Base-by-base conservation (phyloP, 768 basidiomycete species). In the Royoungia palumana region DNA sequence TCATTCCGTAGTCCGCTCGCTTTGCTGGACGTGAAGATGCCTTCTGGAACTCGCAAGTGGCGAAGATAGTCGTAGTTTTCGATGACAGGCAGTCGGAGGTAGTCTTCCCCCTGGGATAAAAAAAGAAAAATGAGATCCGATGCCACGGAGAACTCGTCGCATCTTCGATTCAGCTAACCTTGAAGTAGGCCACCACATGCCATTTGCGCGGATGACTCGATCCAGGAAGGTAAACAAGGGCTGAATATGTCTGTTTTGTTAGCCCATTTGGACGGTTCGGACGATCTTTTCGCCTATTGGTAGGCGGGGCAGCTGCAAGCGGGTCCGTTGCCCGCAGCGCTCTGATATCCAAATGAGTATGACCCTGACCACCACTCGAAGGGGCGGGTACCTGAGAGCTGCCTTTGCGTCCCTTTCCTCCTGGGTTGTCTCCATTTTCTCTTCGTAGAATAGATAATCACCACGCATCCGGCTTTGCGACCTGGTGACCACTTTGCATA, bases 171-270 rank as follows among this genome's bases (percentile, higher is more conserved):
- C 40, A 44, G 59, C 78, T 62, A 62, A 88, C 86, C 67, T 81
- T 80, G 67, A 89, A 89, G 72, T 89, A 89, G 39, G 87, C 86
- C 49, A 88, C 87, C 42, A 89, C 77, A 69, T 90, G 87, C 87
- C 87, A 90, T 75, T 88, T 88, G 36, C 80, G 77, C 24, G 77
- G 75, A 44, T 76, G 75, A 46, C 70, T 71, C 34, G 75, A 70
- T 41, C 79, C 82, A 34, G 81, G 83, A 50, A 83, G 71, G 61
- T 82, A 75, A 38, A 88, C 85, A 34, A 82, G 79, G 24, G 87
- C 87, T 8, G 87, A 89, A 61, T 89, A 89, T 0, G 88, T 90
- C 63, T 90, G 88, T 70, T 90, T 90, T 36, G 87, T 90, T 44
- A 90, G 74, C n/a, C 88, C 88, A 53, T 86, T 81, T 14, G 81